phyloP scores from a whole-genome alignment of 2,329 filamentous ascomycete genomes.

The Epichloe brachyelytri region DNA sequence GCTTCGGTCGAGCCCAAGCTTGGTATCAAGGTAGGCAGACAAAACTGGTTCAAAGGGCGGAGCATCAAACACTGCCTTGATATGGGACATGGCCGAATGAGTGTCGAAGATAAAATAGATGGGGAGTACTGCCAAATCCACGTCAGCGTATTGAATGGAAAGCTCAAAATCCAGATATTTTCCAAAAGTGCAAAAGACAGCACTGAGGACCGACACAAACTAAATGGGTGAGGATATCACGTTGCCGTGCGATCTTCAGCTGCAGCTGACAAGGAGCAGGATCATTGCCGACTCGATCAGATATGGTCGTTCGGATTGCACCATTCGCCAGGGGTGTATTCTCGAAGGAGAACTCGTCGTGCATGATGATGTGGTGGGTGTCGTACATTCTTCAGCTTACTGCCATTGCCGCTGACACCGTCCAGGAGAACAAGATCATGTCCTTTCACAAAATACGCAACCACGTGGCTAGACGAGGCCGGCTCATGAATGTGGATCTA shows the following conservation, averaged over 20 bases:
- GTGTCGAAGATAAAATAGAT: slow-evolving; percentile 71
- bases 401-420: slow-evolving; percentile 6
- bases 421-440: slow-evolving; percentile 45
- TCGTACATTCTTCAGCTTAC: too few relatives aligned
- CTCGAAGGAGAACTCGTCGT: slow-evolving; percentile 75
- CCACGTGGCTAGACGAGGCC: slow-evolving; percentile 61
- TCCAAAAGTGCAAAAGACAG: slow-evolving; percentile 90
- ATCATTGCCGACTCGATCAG: slow-evolving; percentile 52
- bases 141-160: slow-evolving; percentile 48
- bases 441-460: slow-evolving; percentile 76
- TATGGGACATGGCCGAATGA: slow-evolving; percentile 50
- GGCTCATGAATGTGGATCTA: slow-evolving; percentile 50
- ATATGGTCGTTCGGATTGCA: slow-evolving; percentile 45
- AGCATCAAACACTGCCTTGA: slow-evolving; percentile 64
- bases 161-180: slow-evolving; percentile 60
- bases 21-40: slow-evolving; percentile 52
- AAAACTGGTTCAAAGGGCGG: slow-evolving; percentile 51
- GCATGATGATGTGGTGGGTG: slow-evolving; percentile 48
- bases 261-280: slow-evolving; percentile 16
- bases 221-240: slow-evolving; percentile 37
- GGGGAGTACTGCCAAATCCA: slow-evolving; percentile 89
- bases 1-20: slow-evolving; percentile 35
- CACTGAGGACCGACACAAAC: slow-evolving; percentile 50
- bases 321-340: slow-evolving; percentile 54
- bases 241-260: too few relatives aligned